Base-by-base conservation (phyloP, 352 stramenopile genomes). In the Chrysophaeum taylorii region DNA sequence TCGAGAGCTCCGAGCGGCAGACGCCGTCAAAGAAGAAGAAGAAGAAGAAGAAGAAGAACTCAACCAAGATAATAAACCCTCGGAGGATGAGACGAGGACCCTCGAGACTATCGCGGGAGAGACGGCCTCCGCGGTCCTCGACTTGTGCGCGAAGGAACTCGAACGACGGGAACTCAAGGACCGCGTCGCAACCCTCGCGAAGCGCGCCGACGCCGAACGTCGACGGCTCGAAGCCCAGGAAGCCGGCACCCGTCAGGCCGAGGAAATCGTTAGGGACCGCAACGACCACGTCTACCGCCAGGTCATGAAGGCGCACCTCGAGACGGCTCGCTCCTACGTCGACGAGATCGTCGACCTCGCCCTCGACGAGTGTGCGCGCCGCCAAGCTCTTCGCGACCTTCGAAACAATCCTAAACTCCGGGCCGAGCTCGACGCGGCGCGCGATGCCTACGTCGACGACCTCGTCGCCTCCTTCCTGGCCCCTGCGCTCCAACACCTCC, bases 131-230 rank as follows among this genome's bases (percentile, higher is more conserved):
- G 84, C 91, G 68, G 85, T 92, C 76, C 78, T 95, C 63, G 87
- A 93, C 70, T 83, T 88, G n/a, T 79, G 95, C 36, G 82, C 88
- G 64, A 93, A 94, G 71, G 88, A 94, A 63, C 82, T 94, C 16
- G 87, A 87, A 36, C 79, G 87, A 23, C 80, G 82, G 0, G 81
- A 86, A 41, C 79, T 93, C 66, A 78, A 92, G n/a, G 81, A 82
- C n/a, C 84, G 82, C 67, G 78, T 94, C 70, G 75, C 80, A 33
- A 79, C 78, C 41, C 85, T 93, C 64, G 87, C 92, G n/a, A 76
- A 77, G 14, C 78, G 78, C 9, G 87, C 88, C 4, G 74, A 79
- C 4, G 82, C 89, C 50, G 78, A 88, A 64, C 84, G 89, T 2
- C 80, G 84, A 7, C 75, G 79, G 21, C 81, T 85, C 18, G 89